These are phyloP conservation scores for Gentiana macrophylla DNA, from an alignment of 257 asterid species.

Conservation along the genomic window DNA sequence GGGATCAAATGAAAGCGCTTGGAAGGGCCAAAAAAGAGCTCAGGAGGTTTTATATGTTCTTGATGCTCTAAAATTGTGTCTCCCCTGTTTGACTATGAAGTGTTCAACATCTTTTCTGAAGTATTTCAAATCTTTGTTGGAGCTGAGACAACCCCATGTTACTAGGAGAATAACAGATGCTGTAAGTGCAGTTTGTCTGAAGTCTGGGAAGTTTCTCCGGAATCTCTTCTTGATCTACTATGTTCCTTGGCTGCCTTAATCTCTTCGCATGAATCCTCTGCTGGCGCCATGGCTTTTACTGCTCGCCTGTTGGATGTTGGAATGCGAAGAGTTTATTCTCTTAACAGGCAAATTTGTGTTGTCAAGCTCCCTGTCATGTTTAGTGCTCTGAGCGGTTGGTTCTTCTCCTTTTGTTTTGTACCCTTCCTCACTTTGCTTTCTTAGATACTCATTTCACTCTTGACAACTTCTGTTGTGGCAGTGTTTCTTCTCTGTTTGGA, in stretches of 20 bases:
- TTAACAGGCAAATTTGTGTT: conserved; percentile 63
- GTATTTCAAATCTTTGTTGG: conserved; percentile 68
- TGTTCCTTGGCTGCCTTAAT: conserved; percentile 57
- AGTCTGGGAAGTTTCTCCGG: conserved; percentile 55
- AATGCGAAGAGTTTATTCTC: conserved; percentile 56
- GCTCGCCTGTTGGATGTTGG: conserved; percentile 83
- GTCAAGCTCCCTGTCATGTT: conserved; percentile 73
- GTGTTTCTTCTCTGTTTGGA: too few relatives aligned
- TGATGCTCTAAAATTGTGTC: conserved; percentile 66
- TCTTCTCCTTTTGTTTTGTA: conserved; percentile 1
- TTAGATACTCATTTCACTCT: neutral
- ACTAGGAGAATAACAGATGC: conserved; percentile 64
- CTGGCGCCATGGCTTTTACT: conserved; percentile 69
- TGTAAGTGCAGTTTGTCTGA: conserved; percentile 53
- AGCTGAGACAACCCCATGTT: conserved; percentile 52
- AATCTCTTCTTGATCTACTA: conserved; percentile 55
- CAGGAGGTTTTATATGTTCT: conserved; percentile 69
- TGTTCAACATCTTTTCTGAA: conserved; percentile 50
- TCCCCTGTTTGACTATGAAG: conserved; percentile 65
- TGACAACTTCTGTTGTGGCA: too few relatives aligned
- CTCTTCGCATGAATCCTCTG: conserved; percentile 53
- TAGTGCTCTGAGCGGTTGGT: conserved; percentile 61
- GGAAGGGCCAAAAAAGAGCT: conserved; percentile 62
- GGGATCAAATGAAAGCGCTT: conserved; percentile 56
- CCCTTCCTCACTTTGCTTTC: neutral